Base-by-base conservation (phyloP, 148 eudicot genomes). In the Vaccinium darrowii region DNA sequence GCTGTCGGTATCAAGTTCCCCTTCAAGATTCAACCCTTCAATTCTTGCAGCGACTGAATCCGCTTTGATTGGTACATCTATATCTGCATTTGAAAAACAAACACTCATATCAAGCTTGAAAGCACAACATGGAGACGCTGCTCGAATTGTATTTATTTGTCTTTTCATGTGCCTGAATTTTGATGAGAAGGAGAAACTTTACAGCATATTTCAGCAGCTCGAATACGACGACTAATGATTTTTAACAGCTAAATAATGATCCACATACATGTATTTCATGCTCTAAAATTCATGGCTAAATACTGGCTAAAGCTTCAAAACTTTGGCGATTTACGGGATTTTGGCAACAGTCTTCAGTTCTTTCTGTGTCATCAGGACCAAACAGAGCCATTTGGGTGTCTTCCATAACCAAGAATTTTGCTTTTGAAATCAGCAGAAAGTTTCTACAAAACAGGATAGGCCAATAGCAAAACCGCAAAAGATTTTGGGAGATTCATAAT, bases 11-110 rank as follows among this genome's bases (percentile, higher is more conserved):
- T 79, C 86, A 27, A 79, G 83, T 60, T 84, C 83, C 1, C 87
- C 87, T 69, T 85, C 83, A 30, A 85, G 79, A 1, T 73, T 72
- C 87, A 71, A 15, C 57, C 83, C 87, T 74, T 85, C 80, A 47
- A 54, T 57, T 74, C 54, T 85, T 47, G 65, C 69, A 43, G 74
- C 87, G 56, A 80, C 51, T 51, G 83, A 57, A 58, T 73, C 74
- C 8, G 69, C 78, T 85, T 36, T 54, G 4, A 72, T 54, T 39
- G 84, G 30, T 8, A 85, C 50, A 53, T 72, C 72, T 21, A 85
- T 19, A 85, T 85, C 80, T 80, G 79, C 51, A 57, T 58, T 69
- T 69, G 39, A 4, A 69, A 27, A 69, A 16, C 18, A 69, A 65
- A 69, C 14, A 13, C 27, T 69, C 0, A 12, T 12, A 69, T 69